phyloP scores from a whole-genome alignment of 1,284 basidiomycete species.

The Hemileia vastatrix region DNA sequence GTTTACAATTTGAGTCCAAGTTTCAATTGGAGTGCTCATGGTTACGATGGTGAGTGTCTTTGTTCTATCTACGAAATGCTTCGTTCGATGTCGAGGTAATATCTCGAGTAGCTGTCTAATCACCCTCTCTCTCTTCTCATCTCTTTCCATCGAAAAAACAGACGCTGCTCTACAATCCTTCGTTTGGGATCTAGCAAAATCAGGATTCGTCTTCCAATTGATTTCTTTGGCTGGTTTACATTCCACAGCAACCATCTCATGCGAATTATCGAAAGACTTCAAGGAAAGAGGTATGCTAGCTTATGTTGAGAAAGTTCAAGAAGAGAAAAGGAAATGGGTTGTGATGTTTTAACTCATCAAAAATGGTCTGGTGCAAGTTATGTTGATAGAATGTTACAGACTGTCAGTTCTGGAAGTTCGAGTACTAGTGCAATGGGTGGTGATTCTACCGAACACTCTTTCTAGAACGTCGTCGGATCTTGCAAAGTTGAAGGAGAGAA shows the following conservation, averaged over 20 bases:
- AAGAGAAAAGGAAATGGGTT: constrained; percentile 80
- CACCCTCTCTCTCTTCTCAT: neutral
- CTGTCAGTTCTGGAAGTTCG: constrained; percentile 50
- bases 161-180: constrained; percentile 68
- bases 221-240: constrained; percentile 80
- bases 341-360: constrained; percentile 83
- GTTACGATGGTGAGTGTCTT: constrained; percentile 49
- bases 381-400: constrained; percentile 54
- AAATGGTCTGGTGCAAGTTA: constrained; percentile 79
- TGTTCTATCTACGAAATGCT: too few relatives aligned
- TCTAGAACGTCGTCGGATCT: constrained; percentile 16
- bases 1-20: constrained; percentile 87
- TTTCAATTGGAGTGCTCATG: constrained; percentile 81
- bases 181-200: constrained; percentile 80
- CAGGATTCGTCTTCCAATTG: constrained; percentile 73
- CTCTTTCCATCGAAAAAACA: constrained; percentile 22
- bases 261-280: constrained; percentile 48
- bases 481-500: too few relatives aligned
- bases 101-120: neutral
- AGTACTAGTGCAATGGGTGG: constrained; percentile 63
- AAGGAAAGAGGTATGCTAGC: constrained; percentile 77
- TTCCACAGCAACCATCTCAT: constrained; percentile 64
- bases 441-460: constrained; percentile 62
- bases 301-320: constrained; percentile 72
- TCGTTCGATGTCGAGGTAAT: too few relatives aligned